Base-by-base conservation (phyloP, 176 grass and related monocot genomes). In the Ensete ventricosum region DNA sequence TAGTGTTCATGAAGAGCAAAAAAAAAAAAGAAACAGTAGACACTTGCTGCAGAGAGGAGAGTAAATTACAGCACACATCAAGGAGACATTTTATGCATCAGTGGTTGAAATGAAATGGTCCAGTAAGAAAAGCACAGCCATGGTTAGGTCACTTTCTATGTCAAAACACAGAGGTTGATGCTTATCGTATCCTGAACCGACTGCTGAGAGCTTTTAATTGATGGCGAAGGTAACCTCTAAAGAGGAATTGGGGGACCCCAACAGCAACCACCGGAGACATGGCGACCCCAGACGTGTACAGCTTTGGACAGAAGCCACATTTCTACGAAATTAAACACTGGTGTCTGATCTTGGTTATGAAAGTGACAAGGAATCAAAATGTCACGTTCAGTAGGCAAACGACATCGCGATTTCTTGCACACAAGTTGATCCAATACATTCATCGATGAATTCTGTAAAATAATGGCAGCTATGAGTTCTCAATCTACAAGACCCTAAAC, bases 331-430 rank as follows among this genome's bases (percentile, higher is more conserved):
- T 14, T 17, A 50, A 19, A 27, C 27, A 62, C 26, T 62, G 55
- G 55, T 50, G 73, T 64, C 57, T 64, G 43, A 24, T 76, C 57
- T 64, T 64, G 57, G 58, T 16, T 17, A 52, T 62, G 74, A 64
- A 76, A 24, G 74, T 22, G 58, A 64, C 59, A 76, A 76, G 74
- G 58, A 76, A 76, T 76, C 74, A 76, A 76, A 63, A 62, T 24
- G 74, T 76, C 74, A 50, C 34, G 22, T 16, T 62, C 58, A 52
- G 11, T 21, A 17, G 57, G 53, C 14, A 74, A 57, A 74, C 72
- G 1, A 55, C 52, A 74, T 55, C 14, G 3, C 16, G 72, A 55
- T 55, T 73, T 53, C 54, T 73, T 9, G 23, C 21, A 14, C 19
- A 55, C 13, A 26, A 73, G 21, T 55, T 55, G 50, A 52, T 52